These are phyloP conservation scores for Irpex sp. DNA, from an alignment of 1,284 basidiomycete species.

Conservation along the genomic window DNA sequence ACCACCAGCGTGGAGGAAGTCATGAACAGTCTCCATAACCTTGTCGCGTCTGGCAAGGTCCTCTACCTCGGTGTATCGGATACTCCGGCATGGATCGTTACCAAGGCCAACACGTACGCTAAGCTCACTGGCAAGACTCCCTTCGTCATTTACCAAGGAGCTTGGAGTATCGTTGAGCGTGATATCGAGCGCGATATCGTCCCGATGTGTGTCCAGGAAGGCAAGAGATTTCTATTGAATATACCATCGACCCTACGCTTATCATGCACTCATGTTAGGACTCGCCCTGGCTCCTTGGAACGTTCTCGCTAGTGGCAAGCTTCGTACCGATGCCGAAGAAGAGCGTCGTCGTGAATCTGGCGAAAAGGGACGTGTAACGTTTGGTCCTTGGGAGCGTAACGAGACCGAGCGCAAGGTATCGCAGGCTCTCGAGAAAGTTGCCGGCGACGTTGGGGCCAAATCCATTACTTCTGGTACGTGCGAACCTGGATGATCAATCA, in stretches of 20 bases:
- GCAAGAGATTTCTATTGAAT: too few relatives aligned
- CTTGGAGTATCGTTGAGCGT: slow-evolving; percentile 43
- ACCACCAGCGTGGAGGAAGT: slow-evolving; percentile 5
- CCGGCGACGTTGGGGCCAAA: slow-evolving; percentile 2
- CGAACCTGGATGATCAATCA: too few relatives aligned
- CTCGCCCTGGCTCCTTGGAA: slow-evolving; percentile 26
- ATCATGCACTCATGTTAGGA: not conserved
- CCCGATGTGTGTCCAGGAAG: slow-evolving; percentile 35
- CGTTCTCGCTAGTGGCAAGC: slow-evolving; percentile 26
- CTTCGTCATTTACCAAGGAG: slow-evolving; percentile 49
- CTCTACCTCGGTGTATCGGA: slow-evolving; percentile 22
- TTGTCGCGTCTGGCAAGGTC: slow-evolving; percentile 7
- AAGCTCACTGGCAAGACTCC: slow-evolving; percentile 39
- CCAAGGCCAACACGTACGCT: slow-evolving; percentile 24
- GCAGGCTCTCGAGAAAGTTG: slow-evolving; percentile 4
- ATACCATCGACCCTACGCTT: not conserved
- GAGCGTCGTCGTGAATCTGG: slow-evolving; percentile 6
- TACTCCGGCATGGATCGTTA: slow-evolving; percentile 25
- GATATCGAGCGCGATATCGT: slow-evolving; percentile 59
- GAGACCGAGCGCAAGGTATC: slow-evolving; percentile 3
- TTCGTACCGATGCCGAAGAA: slow-evolving; percentile 26
- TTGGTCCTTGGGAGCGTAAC: slow-evolving; percentile 5
- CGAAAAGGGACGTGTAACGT: not conserved
- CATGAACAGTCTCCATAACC: slow-evolving; percentile 8
- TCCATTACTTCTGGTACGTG: slow-evolving; percentile 5